A percentile compares a stretch with the other conserved stretches of the same genome.
These are phyloP conservation scores for Meyerozyma elateridarum DNA, from an alignment of 1,139 yeast species.

Conservation along the genomic window DNA sequence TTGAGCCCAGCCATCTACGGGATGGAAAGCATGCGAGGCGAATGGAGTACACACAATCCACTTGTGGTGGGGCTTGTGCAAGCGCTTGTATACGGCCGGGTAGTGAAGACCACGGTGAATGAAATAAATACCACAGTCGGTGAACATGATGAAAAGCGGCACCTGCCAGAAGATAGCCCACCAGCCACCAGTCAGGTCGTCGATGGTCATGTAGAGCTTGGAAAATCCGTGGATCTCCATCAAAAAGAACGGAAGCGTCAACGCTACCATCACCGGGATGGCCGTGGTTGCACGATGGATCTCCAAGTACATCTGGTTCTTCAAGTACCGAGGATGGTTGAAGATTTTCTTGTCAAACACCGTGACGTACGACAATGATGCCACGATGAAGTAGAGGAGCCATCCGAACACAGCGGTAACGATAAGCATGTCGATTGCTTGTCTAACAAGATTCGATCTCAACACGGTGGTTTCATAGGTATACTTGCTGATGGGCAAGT, in stretches of 20 bases:
- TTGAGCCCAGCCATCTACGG: slow-evolving; percentile 92
- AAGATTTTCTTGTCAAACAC: slow-evolving; percentile 85
- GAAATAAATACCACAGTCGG: slow-evolving; percentile 88
- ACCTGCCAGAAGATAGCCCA: slow-evolving; percentile 59
- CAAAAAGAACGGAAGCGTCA: slow-evolving; percentile 87
- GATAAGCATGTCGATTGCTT: slow-evolving; percentile 60
- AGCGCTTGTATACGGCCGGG: slow-evolving; percentile 76
- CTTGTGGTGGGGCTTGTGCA: slow-evolving; percentile 99
- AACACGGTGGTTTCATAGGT: slow-evolving; percentile 61
- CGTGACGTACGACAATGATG: slow-evolving; percentile 66
- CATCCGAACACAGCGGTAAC: slow-evolving; percentile 82
- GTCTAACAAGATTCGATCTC: slow-evolving; percentile 71
- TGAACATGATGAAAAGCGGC: slow-evolving; percentile 79
- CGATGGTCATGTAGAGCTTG: slow-evolving; percentile 61
- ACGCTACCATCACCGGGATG: slow-evolving; percentile 81
- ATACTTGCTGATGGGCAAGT: slow-evolving; percentile 43
- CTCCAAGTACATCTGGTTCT: slow-evolving; percentile 85
- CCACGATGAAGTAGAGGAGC: slow-evolving; percentile 71
- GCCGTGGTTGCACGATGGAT: slow-evolving; percentile 72
- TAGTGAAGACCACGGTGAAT: slow-evolving; percentile 92
- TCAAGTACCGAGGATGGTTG: slow-evolving; percentile 93
- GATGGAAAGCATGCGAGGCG: slow-evolving; percentile 98
- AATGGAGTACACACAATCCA: slow-evolving; percentile 98
- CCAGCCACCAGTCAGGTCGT: slow-evolving; percentile 67
- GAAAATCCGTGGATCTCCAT: slow-evolving; percentile 82